Conservation (phyloP, 306 rosid species). For the Rosa persica region DNA sequence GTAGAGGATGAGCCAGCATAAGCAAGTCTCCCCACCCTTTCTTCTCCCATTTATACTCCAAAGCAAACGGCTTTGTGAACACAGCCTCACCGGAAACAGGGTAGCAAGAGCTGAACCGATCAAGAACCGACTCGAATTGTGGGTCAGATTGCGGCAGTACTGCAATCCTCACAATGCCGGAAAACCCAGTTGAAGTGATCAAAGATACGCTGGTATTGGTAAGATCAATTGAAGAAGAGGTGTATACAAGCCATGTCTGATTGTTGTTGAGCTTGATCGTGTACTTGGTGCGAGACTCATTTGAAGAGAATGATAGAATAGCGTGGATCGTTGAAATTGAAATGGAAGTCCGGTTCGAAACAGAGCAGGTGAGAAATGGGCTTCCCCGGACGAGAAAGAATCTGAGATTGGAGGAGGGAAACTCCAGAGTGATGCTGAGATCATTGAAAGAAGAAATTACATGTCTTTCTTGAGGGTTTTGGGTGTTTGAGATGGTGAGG, state of each 20-base stretch:
- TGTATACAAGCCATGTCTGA: conserved; percentile 80
- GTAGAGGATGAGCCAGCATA: conserved; percentile 85
- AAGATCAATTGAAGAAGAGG: conserved; percentile 56
- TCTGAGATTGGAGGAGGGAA: conserved; percentile 61
- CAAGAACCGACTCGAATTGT: conserved; percentile 42
- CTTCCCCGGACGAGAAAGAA: conserved; percentile 84
- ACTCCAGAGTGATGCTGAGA: conserved; percentile 71
- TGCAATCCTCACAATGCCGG: conserved; percentile 68
- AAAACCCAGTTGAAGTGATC: conserved; percentile 55
- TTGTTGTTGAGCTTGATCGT: conserved; percentile 61
- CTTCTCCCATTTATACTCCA: conserved; percentile 82
- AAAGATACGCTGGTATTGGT: conserved; percentile 28
- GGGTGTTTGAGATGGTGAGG: conserved; percentile 56
- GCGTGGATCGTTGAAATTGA: conserved; percentile 71
- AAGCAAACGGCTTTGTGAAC: conserved; percentile 49
- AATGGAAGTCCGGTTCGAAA: conserved; percentile 38
- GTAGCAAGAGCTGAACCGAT: conserved; percentile 59
- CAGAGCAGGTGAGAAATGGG: conserved; percentile 63
- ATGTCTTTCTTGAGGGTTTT: conserved; percentile 40
- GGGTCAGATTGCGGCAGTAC: conserved; percentile 47
- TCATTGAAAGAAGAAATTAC: conserved; percentile 59
- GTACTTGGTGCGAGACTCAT: conserved; percentile 48
- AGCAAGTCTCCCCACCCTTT: conserved; percentile 68
- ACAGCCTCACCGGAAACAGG: conserved; percentile 70
- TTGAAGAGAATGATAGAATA: conserved; percentile 52